Conservation (phyloP, 768 basidiomycete genomes). For the Leccinellum albellum region DNA sequence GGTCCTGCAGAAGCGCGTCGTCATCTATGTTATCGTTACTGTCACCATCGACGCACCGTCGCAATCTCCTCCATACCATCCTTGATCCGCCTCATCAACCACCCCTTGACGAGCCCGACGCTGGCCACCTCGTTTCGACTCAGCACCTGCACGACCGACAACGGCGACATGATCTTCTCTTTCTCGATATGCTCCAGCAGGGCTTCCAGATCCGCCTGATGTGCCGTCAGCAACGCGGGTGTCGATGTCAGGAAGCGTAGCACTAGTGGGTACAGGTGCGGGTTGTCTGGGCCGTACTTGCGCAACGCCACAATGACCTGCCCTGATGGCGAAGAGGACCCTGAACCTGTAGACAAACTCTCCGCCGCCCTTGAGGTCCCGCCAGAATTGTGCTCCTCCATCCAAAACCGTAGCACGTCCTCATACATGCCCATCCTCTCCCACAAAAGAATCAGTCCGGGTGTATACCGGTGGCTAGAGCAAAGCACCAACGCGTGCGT, state of each 20-base stretch:
- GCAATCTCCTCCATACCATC: constrained; percentile 73
- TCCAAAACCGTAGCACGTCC: constrained; percentile 90
- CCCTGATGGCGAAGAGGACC: constrained; percentile 26
- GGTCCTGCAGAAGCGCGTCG: constrained; percentile 56
- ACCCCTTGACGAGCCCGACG: constrained; percentile 87
- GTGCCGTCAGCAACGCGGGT: constrained; percentile 64
- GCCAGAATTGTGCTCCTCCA: constrained; percentile 53
- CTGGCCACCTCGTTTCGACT: constrained; percentile 87
- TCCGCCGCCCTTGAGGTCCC: background rate
- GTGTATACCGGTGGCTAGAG: constrained; percentile 76
- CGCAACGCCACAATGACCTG: constrained; percentile 69
- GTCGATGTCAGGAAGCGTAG: constrained; percentile 86
- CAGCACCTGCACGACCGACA: constrained; percentile 86
- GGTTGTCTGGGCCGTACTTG: constrained; percentile 68
- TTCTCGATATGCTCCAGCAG: constrained; percentile 78
- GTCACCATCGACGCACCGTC: constrained; percentile 49
- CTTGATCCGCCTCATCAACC: constrained; percentile 77
- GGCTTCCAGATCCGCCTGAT: constrained; percentile 64
- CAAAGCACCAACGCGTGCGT: constrained; percentile 95
- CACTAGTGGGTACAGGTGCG: constrained; percentile 81
- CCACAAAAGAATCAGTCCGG: constrained; percentile 87
- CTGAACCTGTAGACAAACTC: constrained; percentile 22
- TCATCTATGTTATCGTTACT: background rate
- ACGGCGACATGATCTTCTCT: constrained; percentile 78
- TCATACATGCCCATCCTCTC: constrained; percentile 95